These are phyloP conservation scores for Suaeda aralocaspica DNA, from an alignment of 148 eudicot species.

Conservation along the genomic window DNA sequence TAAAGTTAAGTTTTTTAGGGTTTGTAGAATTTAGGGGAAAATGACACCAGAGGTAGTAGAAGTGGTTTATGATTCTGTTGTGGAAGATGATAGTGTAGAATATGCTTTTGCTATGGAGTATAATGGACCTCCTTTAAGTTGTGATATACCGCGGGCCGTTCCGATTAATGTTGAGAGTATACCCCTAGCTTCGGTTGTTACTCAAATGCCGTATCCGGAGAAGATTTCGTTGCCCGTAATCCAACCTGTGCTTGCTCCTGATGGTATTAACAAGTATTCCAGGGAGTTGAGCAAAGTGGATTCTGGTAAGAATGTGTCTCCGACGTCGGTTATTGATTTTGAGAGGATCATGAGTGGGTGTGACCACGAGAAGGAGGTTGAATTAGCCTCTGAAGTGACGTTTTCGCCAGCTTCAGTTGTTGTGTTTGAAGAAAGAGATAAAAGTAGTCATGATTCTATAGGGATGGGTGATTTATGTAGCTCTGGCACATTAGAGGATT, in stretches of 20 bases:
- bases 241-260: conserved; percentile 59
- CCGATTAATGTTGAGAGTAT: conserved; percentile 71
- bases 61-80: conserved; percentile 10
- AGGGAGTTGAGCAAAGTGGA: conserved; percentile 50
- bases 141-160: conserved; percentile 72
- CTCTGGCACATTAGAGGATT: conserved; percentile 38
- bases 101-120: conserved; percentile 83
- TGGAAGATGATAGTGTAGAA: conserved; percentile 44
- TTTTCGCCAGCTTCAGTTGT: conserved; percentile 32
- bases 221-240: conserved; percentile 61
- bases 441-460: conserved; percentile 24
- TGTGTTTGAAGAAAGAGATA: conserved; percentile 24
- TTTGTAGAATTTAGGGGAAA: conserved; percentile 11
- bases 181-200: conserved; percentile 76
- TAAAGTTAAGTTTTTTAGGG: conserved; percentile 1
- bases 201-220: conserved; percentile 35
- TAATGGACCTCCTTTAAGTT: conserved; percentile 75
- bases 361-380: conserved; percentile 45
- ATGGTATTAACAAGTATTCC: conserved; percentile 40
- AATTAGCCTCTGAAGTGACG: conserved; percentile 47
- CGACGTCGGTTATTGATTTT: conserved; percentile 71
- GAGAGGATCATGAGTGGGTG: conserved; percentile 41
- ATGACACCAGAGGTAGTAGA: conserved; percentile 33
- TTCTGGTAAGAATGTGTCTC: conserved; percentile 51
- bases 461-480: conserved; percentile 26